Conservation (phyloP, 192 early-diverging fungal genomes). For the Ambispora gerdemannii region DNA sequence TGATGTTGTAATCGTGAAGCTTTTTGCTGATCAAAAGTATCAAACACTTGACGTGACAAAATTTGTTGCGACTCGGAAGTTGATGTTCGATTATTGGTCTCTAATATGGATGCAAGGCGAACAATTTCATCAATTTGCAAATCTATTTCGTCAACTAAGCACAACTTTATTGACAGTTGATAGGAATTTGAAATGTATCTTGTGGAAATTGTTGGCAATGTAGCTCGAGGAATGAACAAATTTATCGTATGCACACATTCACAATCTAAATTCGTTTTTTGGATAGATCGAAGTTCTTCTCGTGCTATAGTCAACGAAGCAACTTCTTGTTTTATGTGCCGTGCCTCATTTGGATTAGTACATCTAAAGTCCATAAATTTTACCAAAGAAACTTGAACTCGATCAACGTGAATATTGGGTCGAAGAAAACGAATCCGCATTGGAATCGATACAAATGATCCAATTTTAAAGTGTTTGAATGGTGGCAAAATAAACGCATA, state of each 20-base stretch:
- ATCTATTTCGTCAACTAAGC: not conserved
- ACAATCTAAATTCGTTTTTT: not conserved
- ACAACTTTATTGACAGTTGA: not conserved
- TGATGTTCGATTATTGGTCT: no score
- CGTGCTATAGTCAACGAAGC: not conserved
- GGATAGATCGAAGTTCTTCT: not conserved
- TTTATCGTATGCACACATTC: conserved; percentile 2
- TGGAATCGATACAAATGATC: not conserved
- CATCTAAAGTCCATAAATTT: conserved; percentile 6
- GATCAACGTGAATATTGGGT: not conserved
- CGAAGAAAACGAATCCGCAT: not conserved
- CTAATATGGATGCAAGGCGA: not conserved
- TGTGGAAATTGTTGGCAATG: not conserved
- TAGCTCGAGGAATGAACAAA: not conserved
- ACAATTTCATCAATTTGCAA: not conserved
- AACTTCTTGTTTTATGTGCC: not conserved
- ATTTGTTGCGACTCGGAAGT: no score
- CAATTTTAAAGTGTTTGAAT: not conserved
- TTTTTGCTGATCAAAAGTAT: no score
- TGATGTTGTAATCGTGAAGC: no score
- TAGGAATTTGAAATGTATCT: not conserved
- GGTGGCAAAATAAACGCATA: not conserved
- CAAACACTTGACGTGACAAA: no score
- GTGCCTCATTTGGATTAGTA: not conserved
- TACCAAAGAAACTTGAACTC: not conserved